Evolutionary conservation across 2,329 filamentous ascomycete genomes (phyloP), one percentile per base, ranked within the genome.

Genomic region (Alternaria sp.): DNA sequence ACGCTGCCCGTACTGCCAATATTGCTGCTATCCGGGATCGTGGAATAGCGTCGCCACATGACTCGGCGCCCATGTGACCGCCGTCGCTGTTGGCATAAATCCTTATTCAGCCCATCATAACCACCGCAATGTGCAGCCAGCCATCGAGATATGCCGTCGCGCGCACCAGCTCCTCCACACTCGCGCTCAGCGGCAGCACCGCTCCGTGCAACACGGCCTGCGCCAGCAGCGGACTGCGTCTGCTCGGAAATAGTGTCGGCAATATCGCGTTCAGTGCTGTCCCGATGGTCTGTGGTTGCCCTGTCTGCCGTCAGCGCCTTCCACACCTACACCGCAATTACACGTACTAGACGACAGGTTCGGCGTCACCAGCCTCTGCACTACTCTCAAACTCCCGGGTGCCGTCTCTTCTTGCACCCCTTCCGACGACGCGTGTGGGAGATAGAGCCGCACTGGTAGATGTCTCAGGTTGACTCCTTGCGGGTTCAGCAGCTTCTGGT

Each of bases 131-230:
- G 79, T 93, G 93, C 25, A 97, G 80, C 91, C 94, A 99, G 0
- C 96, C 96, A 81, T 99, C 96, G 0, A 93, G 89, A 83, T 97
- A 98, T 2, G 93, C 89, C 5, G 92, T 91, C 73, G 91, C 91
- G 60, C 89, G 87, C 81, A 96, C 91, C 61, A 99, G 79, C 50
- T 97, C 95, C 74, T 93, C 91, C 17, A 99, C 80, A 23, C 90
- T 90, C 1, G 93, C 91, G 62, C 84, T 82, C 83, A 98, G 91
- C 1, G 96, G 95, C 62, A 97, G 87, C 1, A 89, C 86, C 1
- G 90, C 92, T 1, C 96, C 96, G 81, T 99, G 96, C 72, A 98
- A 81, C 7, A 98, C 86, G 2, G 92, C 91, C 62, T 91, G 90
- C 1, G 95, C 96, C 52, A 97, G 86, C 11, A 97, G 88, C 0